Base-by-base conservation (phyloP, 805 yeast genomes). In the Groenewaldozyma salmanticensis region DNA sequence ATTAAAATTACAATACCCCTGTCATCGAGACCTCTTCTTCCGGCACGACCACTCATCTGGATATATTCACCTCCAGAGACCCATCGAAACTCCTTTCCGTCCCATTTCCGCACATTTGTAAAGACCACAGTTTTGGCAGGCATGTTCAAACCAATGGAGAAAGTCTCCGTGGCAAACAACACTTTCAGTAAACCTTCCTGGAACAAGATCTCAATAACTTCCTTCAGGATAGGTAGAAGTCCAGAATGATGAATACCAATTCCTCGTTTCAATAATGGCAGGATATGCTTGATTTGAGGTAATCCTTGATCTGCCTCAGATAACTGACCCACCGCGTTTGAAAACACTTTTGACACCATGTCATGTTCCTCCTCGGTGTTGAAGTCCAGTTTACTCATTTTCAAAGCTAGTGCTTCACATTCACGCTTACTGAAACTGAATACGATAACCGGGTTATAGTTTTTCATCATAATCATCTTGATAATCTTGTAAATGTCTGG, bases 31-130 rank as follows among this genome's bases (percentile, higher is more conserved):
- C 99, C 99, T 73, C 98, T 84, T 71, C 98, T 88, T 53, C 99
- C 99, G 18, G 99, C 99, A 64, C 99, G 79, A 51, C 99, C 99
- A 35, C 96, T 85, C 99, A 92, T 92, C 67, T 92, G 99, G 58
- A 92, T 92, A 64, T 92, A 92, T 66, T 92, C 99, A 68, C 99
- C 99, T 45, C 98, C 98, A 42, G 95, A 84, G 24, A 92, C 96
- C 98, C 98, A 92, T 65, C 99, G 79, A 71, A 90, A 87, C 16
- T 90, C 94, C 48, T 76, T 78, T 53, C 98, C 98, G 66, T 92
- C 99, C 95, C 96, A 92, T 61, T 92, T 92, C 59, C 98, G 77
- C 17, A 92, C 98, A 27, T 90, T 84, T 0, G 98, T 92, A 62
- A 92, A 92, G 2, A 92, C 98, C 35, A 92, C 99, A 0, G 99